Base-by-base conservation (phyloP, 176 grass and related monocot genomes). In the Urochloa ruziziensis region DNA sequence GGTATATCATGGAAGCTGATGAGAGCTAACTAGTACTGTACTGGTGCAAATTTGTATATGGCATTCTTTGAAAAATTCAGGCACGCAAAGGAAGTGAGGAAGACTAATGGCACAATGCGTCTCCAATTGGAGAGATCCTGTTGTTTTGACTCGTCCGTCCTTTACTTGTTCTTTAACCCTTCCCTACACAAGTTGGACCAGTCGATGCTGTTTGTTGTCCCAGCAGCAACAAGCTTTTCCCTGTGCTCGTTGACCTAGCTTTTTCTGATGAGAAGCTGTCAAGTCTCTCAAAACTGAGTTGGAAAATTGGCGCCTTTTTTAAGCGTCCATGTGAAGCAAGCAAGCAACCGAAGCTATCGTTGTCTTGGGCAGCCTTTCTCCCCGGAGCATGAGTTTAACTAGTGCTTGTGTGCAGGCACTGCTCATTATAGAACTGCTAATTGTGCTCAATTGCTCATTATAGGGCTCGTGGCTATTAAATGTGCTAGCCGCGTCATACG, bases 221-320 rank as follows among this genome's bases (percentile, higher is more conserved):
- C 73, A 28, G 15, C 35, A 34, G 61, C 78, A 79, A 33, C 37
- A 40, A 44, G 9, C 47, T 43, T 73, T 72, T 86, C 72, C 40
- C 66, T 86, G 66, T 79, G 67, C 30, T 48, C 80, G 74, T 83
- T 90, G 74, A 86, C 80, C 67, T 87, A 83, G 39, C 39, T 53
- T 78, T 35, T 1, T 13, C 10, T 42, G 40, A 67, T 65, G n/a
- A 73, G 57, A 70, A 58, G 65, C 74, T 67, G 83, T 86, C 79
- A 79, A 43, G 66, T 83, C 83, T 10, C 47, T 56, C 81, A 62
- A 54, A 54, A 44, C 34, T 57, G 64, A 66, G 88, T 72, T 86
- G 78, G 83, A 44, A 46, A 82, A 46, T 2, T 28, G 56, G 19
- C 19, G 13, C 10, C 23, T 17, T 73, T 73, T 71, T 29, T 46